A percentile compares a stretch with the other conserved stretches of the same genome.
Conservation (phyloP, 768 basidiomycete genomes). For the Leccinum uliginosum region DNA sequence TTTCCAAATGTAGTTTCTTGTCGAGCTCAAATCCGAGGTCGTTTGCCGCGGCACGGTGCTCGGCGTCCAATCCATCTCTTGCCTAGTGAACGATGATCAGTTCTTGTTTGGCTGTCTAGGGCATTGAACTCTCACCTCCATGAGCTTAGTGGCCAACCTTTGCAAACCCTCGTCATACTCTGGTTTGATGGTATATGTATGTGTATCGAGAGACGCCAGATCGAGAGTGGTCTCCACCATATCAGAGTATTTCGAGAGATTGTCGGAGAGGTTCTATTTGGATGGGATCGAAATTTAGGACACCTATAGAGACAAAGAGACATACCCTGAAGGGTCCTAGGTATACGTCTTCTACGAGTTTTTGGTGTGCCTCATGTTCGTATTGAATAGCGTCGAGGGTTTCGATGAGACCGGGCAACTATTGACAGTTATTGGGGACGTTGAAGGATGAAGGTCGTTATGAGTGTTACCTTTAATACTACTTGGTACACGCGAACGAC, state of each 20-base stretch:
- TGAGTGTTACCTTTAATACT: conserved; percentile 59
- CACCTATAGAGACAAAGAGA: not conserved
- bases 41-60: conserved; percentile 65
- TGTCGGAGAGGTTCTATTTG: conserved; percentile 55
- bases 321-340: conserved; percentile 56
- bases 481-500: conserved; percentile 96
- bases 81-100: conserved; percentile 31
- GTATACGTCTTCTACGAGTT: conserved; percentile 67
- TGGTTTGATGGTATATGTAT: conserved; percentile 89
- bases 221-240: conserved; percentile 98
- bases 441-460: not conserved
- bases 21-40: conserved; percentile 81
- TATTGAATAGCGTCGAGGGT: conserved; percentile 49
- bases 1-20: conserved; percentile 95
- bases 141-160: conserved; percentile 62
- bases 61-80: conserved; percentile 77
- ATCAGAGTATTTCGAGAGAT: conserved; percentile 74
- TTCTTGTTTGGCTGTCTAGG: not conserved
- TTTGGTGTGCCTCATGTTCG: conserved; percentile 42
- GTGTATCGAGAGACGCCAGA: conserved; percentile 75
- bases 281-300: not conserved
- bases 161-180: conserved; percentile 81
- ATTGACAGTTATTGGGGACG: not conserved
- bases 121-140: conserved; percentile 35
- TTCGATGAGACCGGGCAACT: conserved; percentile 77